Base-by-base conservation (phyloP, 495 filamentous ascomycete genomes). In the Trichoderma asperelloides region DNA sequence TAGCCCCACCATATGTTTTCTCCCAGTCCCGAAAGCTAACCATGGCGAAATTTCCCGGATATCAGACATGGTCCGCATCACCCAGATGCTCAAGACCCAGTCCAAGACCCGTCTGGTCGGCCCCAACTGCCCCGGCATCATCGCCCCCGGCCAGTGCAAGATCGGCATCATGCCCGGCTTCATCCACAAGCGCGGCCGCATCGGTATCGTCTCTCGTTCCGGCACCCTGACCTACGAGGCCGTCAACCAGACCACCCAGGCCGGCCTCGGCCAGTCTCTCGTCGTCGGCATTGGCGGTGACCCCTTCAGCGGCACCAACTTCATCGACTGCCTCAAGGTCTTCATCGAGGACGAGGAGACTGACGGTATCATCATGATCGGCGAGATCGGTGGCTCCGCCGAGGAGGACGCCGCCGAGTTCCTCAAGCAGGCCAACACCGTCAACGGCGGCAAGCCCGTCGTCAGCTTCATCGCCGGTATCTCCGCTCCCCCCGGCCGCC, bases 101-200 rank as follows among this genome's bases (percentile, higher is more conserved):
- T 87, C 83, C 82, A 98, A 97, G 86, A 97, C 96, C 63, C 88
- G 94, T 71, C 81, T 98, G 69, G 92, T 98, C 62, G 95, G 96
- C 68, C 96, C 96, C 64, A 99, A 99, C 85, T 99, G 95, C 82
- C 95, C 95, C 63, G 95, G 95, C 77, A 94, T 99, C 79, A 99
- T 99, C 75, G 95, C 95, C 72, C 86, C 86, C 57, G 95, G 94
- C 69, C 95, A 96, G 88, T 99, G 95, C 87, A 99, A 99, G 84
- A 99, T 99, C 77, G 95, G 95, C 75, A 99, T 99, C 82, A 99
- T 99, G 95, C 95, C 95, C 55, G 95, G 95, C 73, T 96, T 97
- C 85, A 98, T 99, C 83, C 95, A 99, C 86, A 97, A 99, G 87
- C 92, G 95, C 74, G 95, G 95, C 70, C 92, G 95, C 73, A 90